Base-by-base conservation (phyloP, 192 early-diverging fungal genomes). In the Gigaspora rosea region DNA sequence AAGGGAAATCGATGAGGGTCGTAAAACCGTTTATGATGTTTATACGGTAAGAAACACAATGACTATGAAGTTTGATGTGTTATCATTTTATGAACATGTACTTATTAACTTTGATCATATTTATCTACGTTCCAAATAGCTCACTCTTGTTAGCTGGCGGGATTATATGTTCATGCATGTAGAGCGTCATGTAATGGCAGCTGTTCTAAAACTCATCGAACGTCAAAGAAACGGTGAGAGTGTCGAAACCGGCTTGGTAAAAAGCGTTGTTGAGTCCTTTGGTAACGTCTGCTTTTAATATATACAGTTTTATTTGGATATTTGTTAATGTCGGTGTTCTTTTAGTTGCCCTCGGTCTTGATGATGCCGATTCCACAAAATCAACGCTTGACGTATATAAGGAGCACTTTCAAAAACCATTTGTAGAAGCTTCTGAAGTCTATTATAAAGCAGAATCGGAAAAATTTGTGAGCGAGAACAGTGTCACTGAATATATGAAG, bases 401-500 rank as follows among this genome's bases (percentile, higher is more conserved):
- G 74, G 84, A 88, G 61, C 93, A 92, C 84, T 99, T 97, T 78
- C 91, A 98, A 81, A 85, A 80, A 58, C 92, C 93, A 9, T 98
- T 99, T 79, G 87, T 90, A 67, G 84, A 85, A 67, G 90, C 91
- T 56, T 96, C 93, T 0, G 89, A 91, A 79, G 84, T 89, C 27
- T 98, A 95, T 86, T 99, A 99, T 81, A 90, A 90, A 79, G 88
- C 89, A 62, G 96, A 97, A 81, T 91, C 91, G 63, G 94, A 97
- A 82, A 92, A 90, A 32, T 96, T 97, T 81, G 88, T 98, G 57
- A 88, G 90, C 72, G 94, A 96, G 73, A 95, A 96, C 82, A 90
- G 92, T 50, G 90, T 96, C 54, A 89, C 92, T 41, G 96, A 97
- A 75, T 99, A 99, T 83, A 96, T 99, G 94, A 94, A 95, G 78